These are phyloP conservation scores for Pneumocystis oryctolagi DNA, from an alignment of 1,139 yeast species.

Conservation along the genomic window DNA sequence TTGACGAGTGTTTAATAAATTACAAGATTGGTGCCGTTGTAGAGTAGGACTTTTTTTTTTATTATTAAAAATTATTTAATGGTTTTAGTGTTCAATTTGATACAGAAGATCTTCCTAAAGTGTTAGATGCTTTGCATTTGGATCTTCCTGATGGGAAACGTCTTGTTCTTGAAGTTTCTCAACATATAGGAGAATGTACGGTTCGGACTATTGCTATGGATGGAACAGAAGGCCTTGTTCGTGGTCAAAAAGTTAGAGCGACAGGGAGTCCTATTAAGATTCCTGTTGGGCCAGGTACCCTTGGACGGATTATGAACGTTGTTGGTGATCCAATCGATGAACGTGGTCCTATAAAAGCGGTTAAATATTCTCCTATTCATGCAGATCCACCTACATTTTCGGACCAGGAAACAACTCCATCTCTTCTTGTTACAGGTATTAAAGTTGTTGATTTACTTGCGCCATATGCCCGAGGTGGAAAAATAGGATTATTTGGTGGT, in stretches of 20 bases:
- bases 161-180: conserved; percentile 94
- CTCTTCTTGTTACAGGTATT: conserved; percentile 98
- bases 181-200: conserved; percentile 99
- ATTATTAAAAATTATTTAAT: not conserved
- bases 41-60: not conserved
- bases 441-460: conserved; percentile 98
- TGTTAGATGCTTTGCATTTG: conserved; percentile 89
- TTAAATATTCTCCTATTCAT: conserved; percentile 92
- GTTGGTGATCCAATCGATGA: conserved; percentile 99
- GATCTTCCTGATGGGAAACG: conserved; percentile 47
- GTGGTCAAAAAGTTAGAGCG: conserved; percentile 85
- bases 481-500: conserved; percentile 99
- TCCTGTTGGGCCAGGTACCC: conserved; percentile 97
- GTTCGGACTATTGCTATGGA: conserved; percentile 99
- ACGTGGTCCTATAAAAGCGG: conserved; percentile 93
- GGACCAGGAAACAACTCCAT: conserved; percentile 95
- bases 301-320: conserved; percentile 97
- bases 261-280: conserved; percentile 98
- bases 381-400: conserved; percentile 93
- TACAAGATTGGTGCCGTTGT: not conserved
- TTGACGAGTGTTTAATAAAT: not conserved
- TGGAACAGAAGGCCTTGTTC: conserved; percentile 99
- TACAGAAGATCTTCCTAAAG: conserved; percentile 21
- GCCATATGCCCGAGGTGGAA: conserved; percentile 99
- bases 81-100: conserved; percentile 10